Base-by-base conservation (phyloP, 2,329 filamentous ascomycete species). In the Xylaria sp. region DNA sequence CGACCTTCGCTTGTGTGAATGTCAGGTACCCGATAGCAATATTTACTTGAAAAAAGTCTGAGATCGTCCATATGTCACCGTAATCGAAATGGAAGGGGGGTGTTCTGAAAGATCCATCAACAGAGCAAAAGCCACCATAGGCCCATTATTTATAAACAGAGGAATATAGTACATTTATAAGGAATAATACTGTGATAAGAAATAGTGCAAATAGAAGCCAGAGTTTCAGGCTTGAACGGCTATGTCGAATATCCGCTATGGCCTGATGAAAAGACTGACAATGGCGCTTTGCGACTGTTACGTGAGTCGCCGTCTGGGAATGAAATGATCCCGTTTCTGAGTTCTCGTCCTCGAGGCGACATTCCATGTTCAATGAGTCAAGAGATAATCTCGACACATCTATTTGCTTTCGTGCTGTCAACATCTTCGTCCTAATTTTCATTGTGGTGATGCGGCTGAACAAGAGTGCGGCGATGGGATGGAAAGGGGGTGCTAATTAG, bases 21-120 rank as follows among this genome's bases (percentile, higher is more conserved):
- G 62, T 58, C 3, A 64, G 26, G 20, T 51, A 51, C 17, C 53
- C 62, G 4, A 28, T 31, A 17, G 53, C 62, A 23, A 64, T 58
- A n/a, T 51, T 64, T 10, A 59, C 31, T 20, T 59, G 62, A 33
- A 64, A 64, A 23, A 64, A 59, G 20, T 49, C 53, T 2, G 62
- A 64, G 49, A 38, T 33, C 26, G 4, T 26, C 17, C 15, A 40
- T 15, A 40, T 5, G 2, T 15, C 13, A 40, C 2, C 13, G 3
- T 5, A 7, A 0, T 6, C 6, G 38, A 4, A 15, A 13, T 15
- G 13, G 1, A 38, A 4, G 13, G 10, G 36, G 11, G n/a, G n/a
- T n/a, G 4, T 4, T 17, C 31, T 6, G 28, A 63, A 56, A 17
- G 51, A 63, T 36, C 60, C 60, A 40, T 17, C 51, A 33, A 36